Conservation (phyloP, 495 filamentous ascomycete species). For the Neurospora cerealis region DNA sequence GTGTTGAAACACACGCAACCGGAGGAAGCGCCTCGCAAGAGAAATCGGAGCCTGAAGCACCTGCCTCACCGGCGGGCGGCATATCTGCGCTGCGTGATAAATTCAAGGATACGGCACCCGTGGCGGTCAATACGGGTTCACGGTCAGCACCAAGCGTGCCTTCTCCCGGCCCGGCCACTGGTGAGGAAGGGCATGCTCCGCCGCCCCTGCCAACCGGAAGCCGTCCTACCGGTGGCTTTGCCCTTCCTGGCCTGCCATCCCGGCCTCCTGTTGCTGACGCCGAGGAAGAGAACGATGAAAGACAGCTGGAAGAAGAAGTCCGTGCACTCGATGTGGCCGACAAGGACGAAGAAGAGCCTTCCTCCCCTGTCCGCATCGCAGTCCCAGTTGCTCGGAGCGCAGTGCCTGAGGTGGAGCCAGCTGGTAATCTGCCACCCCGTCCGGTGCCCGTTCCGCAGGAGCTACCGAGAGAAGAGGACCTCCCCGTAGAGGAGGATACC, state of each 20-base stretch:
- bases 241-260: slow-evolving; percentile 64
- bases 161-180: slow-evolving; percentile 9
- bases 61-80: slow-evolving; percentile 42
- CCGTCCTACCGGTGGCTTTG: slow-evolving; percentile 55
- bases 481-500: slow-evolving; percentile 50
- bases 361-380: slow-evolving; percentile 75
- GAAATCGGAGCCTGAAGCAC: slow-evolving; percentile 25
- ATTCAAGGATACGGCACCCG: slow-evolving; percentile 60
- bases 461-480: slow-evolving; percentile 51
- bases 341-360: slow-evolving; percentile 31
- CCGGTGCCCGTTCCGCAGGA: slow-evolving; percentile 44
- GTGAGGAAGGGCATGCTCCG: slow-evolving; percentile 34
- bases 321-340: slow-evolving; percentile 27
- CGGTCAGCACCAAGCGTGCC: slow-evolving; percentile 30
- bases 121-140: slow-evolving; percentile 41
- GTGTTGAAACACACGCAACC: slow-evolving; percentile 47
- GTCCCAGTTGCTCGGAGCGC: slow-evolving; percentile 66
- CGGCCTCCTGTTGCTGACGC: slow-evolving; percentile 45
- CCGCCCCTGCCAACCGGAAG: slow-evolving; percentile 50
- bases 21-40: slow-evolving; percentile 43
- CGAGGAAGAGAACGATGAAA: slow-evolving; percentile 49
- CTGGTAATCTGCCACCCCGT: slow-evolving; percentile 35
- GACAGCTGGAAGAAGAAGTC: slow-evolving; percentile 20
- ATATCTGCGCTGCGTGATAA: slow-evolving; percentile 65
- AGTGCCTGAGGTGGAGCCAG: slow-evolving; percentile 44